Evolutionary conservation across 2,329 filamentous ascomycete genomes (phyloP).

Genomic region (Pseudogymnoascus sp.): DNA sequence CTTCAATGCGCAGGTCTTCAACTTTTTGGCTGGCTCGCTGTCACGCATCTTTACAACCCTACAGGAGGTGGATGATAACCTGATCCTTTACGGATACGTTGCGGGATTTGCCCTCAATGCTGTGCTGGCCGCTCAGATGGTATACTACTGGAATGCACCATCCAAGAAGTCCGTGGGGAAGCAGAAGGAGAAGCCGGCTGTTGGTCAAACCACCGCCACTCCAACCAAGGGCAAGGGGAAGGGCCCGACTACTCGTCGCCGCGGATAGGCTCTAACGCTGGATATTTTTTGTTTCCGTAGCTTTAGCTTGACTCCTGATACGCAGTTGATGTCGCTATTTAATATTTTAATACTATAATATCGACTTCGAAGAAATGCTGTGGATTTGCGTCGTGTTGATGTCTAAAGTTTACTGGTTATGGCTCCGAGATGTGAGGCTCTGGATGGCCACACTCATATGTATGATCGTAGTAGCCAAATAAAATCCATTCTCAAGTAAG

Average conservation of each 20-base stretch:
- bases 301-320: slow-evolving; percentile 6
- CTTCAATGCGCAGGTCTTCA: slow-evolving; percentile 67
- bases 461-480: neutral
- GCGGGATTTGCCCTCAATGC: slow-evolving; percentile 86
- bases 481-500: neutral
- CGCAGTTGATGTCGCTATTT: slow-evolving; percentile 8
- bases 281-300: neutral
- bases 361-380: slow-evolving; percentile 2
- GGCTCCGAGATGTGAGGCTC: too few species aligned
- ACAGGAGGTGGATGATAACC: slow-evolving; percentile 92
- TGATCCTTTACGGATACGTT: slow-evolving; percentile 92
- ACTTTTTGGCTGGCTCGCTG: slow-evolving; percentile 88
- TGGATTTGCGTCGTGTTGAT: neutral
- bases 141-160: slow-evolving; percentile 88
- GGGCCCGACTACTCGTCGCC: slow-evolving; percentile 5
- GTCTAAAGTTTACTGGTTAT: too few species aligned
- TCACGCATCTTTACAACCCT: slow-evolving; percentile 96
- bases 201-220: neutral
- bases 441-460: neutral
- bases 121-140: slow-evolving; percentile 80
- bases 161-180: slow-evolving; percentile 42
- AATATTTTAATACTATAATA: slow-evolving; percentile 8
- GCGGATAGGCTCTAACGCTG: slow-evolving; percentile 2
- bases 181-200: slow-evolving; percentile 25
- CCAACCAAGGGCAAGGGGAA: neutral